phyloP scores from a whole-genome alignment of 2,329 filamentous ascomycete genomes.

The Pseudonectria buxi region DNA sequence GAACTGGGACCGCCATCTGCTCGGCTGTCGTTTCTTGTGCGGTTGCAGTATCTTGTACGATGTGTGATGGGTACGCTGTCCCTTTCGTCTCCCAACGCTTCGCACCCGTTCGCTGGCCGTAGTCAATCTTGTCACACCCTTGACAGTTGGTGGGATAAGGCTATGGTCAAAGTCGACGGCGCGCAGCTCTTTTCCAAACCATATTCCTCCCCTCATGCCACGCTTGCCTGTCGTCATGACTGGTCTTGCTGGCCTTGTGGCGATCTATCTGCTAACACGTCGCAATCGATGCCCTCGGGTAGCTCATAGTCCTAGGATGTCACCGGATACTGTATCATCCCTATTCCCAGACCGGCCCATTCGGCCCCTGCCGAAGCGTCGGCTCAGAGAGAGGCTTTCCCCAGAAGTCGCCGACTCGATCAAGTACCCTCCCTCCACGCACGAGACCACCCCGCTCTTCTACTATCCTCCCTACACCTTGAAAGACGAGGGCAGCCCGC shows the following conservation, averaged over 20 bases:
- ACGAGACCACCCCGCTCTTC: conserved; percentile 67
- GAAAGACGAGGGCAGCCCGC: conserved; percentile 37
- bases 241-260: conserved; percentile 8
- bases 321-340: conserved; percentile 69
- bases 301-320: conserved; percentile 50
- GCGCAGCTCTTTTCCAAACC: conserved; percentile 5
- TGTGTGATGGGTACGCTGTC: conserved; percentile 38
- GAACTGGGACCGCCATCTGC: conserved; percentile 6
- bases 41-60: conserved; percentile 20
- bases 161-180: conserved; percentile 1
- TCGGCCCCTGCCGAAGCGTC: conserved; percentile 81
- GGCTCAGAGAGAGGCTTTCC: conserved; percentile 79
- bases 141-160: conserved; percentile 3
- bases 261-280: conserved; percentile 24
- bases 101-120: conserved; percentile 18
- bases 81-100: conserved; percentile 20
- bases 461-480: conserved; percentile 48
- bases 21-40: conserved; percentile 17
- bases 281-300: conserved; percentile 11
- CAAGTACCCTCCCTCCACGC: conserved; percentile 70
- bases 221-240: conserved; percentile 8
- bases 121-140: conserved; percentile 1
- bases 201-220: conserved; percentile 7
- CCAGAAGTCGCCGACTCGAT: conserved; percentile 78
- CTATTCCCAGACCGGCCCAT: conserved; percentile 88